These are phyloP conservation scores for Colletotrichum liriopes DNA, from an alignment of 2,329 filamentous ascomycete genomes.

Conservation along the genomic window DNA sequence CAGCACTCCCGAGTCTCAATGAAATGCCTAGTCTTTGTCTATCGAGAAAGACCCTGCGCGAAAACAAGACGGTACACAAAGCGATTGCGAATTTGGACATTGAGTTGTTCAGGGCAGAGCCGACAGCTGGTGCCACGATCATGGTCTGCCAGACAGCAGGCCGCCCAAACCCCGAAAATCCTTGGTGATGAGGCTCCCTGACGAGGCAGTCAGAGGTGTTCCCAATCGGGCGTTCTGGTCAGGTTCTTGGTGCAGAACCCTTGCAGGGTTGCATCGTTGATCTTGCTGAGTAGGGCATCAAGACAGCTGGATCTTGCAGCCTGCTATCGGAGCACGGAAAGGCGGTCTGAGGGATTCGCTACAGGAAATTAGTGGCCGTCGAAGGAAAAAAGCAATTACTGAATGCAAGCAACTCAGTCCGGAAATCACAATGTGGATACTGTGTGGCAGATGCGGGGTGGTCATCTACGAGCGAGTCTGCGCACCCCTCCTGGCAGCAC, in stretches of 20 bases:
- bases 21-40: not conserved
- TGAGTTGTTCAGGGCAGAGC: not conserved
- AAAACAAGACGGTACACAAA: not conserved
- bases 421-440: not conserved
- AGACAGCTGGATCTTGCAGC: not conserved
- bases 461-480: not conserved
- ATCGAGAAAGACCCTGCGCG: too few relatives aligned
- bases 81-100: not conserved
- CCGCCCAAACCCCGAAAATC: not conserved
- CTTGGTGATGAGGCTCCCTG: not conserved
- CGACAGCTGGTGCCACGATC: not conserved
- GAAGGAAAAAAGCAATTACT: not conserved
- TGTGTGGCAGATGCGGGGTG: not conserved
- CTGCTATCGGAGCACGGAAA: not conserved
- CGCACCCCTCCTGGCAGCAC: not conserved
- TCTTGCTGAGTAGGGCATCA: not conserved
- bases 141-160: not conserved
- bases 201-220: not conserved
- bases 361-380: not conserved
- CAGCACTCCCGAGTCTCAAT: not conserved
- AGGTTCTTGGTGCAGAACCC: not conserved
- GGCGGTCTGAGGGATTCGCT: conserved; percentile 7
- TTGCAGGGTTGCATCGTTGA: not conserved
- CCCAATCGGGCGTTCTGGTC: not conserved
- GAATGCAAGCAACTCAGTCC: not conserved